A percentile compares a stretch with the other conserved stretches of the same genome.
Conservation (phyloP, 1,284 basidiomycete species). For the Apiotrichum porosum region DNA sequence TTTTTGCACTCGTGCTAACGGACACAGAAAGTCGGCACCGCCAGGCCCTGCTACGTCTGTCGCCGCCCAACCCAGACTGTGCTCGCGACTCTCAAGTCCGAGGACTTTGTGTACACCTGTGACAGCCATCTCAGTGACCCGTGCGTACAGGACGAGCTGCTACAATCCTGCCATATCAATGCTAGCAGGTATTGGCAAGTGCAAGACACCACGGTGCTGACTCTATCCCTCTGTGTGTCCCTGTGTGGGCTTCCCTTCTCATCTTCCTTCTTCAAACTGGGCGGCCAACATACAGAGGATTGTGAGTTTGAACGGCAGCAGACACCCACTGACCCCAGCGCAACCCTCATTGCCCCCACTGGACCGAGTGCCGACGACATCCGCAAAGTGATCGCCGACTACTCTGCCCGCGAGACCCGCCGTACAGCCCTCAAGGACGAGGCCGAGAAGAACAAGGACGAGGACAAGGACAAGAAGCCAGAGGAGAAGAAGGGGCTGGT, state of each 20-base stretch:
- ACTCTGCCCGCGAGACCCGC: conserved; percentile 35
- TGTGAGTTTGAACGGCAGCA: conserved; percentile 11
- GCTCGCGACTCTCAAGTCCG: conserved; percentile 42
- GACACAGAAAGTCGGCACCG: conserved; percentile 40
- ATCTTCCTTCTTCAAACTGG: no score
- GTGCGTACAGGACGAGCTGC: conserved; percentile 36
- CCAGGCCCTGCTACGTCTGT: conserved; percentile 45
- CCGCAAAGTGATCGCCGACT: conserved; percentile 44
- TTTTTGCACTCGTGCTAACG: no score
- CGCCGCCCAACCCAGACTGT: conserved; percentile 41
- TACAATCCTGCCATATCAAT: no score
- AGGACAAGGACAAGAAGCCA: conserved; percentile 21
- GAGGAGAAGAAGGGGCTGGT: conserved; percentile 9
- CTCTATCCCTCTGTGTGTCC: background rate
- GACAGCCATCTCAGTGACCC: conserved; percentile 43
- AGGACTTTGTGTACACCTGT: conserved; percentile 47
- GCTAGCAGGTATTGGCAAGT: no score
- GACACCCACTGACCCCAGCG: conserved; percentile 25
- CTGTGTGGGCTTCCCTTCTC: background rate
- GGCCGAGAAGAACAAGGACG: conserved; percentile 11
- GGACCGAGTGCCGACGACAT: conserved; percentile 45
- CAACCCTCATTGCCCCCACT: conserved; percentile 29
- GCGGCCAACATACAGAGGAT: conserved; percentile 23
- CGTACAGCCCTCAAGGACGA: conserved; percentile 20
- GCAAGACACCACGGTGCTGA: no score